Evolutionary conservation across 179 eudicot species (phyloP).

Genomic region (Silene noctiflora): DNA sequence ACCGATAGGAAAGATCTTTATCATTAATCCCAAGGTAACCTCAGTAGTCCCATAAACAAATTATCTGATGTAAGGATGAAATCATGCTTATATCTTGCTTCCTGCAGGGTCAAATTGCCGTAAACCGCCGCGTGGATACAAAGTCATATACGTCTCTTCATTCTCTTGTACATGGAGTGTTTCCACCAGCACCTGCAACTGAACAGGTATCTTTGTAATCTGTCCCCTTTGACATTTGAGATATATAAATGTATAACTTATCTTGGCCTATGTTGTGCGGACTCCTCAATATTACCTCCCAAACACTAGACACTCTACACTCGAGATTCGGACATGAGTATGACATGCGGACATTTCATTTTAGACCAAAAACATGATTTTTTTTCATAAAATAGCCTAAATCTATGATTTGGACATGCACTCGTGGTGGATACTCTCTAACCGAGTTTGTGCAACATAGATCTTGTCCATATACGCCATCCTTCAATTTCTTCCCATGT

Average conservation of each 20-base stretch:
- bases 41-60: neutral
- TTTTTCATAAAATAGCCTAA: too few relatives aligned
- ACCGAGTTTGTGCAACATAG: neutral
- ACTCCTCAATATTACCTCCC: too few relatives aligned
- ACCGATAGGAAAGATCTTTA: slow-evolving; percentile 84
- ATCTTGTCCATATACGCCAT: neutral
- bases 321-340: too few relatives aligned
- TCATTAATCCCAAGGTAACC: slow-evolving; percentile 86
- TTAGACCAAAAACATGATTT: too few relatives aligned
- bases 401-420: too few relatives aligned
- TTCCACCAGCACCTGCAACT: slow-evolving; percentile 55
- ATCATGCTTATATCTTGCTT: slow-evolving; percentile 4
- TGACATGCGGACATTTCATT: too few relatives aligned
- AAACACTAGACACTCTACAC: too few relatives aligned
- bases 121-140: slow-evolving; percentile 62
- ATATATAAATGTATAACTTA: too few relatives aligned
- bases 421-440: too few relatives aligned
- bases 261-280: too few relatives aligned
- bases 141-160: slow-evolving; percentile 86
- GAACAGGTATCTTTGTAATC: slow-evolving; percentile 53
- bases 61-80: neutral
- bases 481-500: neutral
- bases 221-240: neutral
- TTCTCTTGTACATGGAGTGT: slow-evolving; percentile 76
- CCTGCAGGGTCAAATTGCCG: slow-evolving; percentile 80